Base-by-base conservation (phyloP, 106 monocot species). In the Dendrobium chrysotoxum region DNA sequence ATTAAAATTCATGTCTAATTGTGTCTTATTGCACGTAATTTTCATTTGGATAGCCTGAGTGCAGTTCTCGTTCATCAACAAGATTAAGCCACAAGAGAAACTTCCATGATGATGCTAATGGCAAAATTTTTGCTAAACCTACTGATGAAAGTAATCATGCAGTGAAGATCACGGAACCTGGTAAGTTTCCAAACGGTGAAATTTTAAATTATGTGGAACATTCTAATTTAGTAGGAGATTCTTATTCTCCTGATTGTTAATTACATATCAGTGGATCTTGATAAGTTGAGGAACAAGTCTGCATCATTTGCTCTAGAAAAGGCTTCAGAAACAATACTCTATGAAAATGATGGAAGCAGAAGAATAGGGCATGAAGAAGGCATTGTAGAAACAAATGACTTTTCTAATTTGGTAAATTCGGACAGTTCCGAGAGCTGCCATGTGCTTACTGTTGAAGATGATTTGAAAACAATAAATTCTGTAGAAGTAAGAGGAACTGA, bases 91-190 rank as follows among this genome's bases (percentile, higher is more conserved):
- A 78, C 15, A 87, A 73, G 79, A 74, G 65, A 28, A 83, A 66
- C 57, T 53, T 75, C 18, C 74, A 21, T 72, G 31, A 83, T 84
- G 55, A 61, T 81, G 76, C 58, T 50, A 55, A 61, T 25, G 76
- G 44, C 41, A 73, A 68, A 68, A 25, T 55, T 85, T 26, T 17
- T 81, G 38, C 55, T 65, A 55, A 46, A 79, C 74, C 77, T 50
- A 44, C 75, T 80, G 64, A 66, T 26, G 87, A 80, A 84, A 85
- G 65, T 50, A 84, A 66, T 68, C 81, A 81, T 50, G 80, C 84
- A 72, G 53, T 68, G 20, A 87, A 88, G 78, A 91, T 75, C 46
- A 84, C 30, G 25, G 73, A 65, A 82, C 65, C 77, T 12, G 66
- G 53, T 78, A 35, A 80, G 78, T 40, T 18, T 72, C 40, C 42